phyloP scores from a whole-genome alignment of 768 basidiomycete genomes.

The Termitomyces sp. region DNA sequence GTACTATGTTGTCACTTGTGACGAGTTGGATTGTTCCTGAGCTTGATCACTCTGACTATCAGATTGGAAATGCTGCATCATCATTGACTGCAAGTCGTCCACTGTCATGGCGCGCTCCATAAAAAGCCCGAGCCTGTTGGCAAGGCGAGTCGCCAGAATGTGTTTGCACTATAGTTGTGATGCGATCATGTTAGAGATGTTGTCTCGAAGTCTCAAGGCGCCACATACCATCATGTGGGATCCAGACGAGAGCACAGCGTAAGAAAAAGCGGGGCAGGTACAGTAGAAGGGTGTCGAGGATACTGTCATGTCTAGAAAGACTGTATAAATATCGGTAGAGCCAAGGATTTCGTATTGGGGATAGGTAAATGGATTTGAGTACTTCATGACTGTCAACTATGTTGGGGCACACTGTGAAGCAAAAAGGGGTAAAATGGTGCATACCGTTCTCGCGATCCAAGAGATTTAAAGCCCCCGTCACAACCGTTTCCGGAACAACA shows the following conservation, averaged over 20 bases:
- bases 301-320: slow-evolving; percentile 40
- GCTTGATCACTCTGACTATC: neutral
- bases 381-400: slow-evolving; percentile 48
- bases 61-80: slow-evolving; percentile 28
- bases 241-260: slow-evolving; percentile 52
- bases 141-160: slow-evolving; percentile 60
- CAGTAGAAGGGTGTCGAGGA: slow-evolving; percentile 51
- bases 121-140: slow-evolving; percentile 45
- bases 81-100: slow-evolving; percentile 44
- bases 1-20: too few species aligned
- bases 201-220: neutral
- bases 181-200: neutral
- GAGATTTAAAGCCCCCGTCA: slow-evolving; percentile 72
- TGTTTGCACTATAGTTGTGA: slow-evolving; percentile 64
- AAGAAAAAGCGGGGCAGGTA: slow-evolving; percentile 69
- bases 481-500: slow-evolving; percentile 55
- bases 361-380: slow-evolving; percentile 50
- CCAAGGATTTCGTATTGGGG: slow-evolving; percentile 64
- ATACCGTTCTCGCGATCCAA: slow-evolving; percentile 65
- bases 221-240: slow-evolving; percentile 58
- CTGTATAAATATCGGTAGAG: slow-evolving; percentile 55
- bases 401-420: neutral
- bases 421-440: neutral
- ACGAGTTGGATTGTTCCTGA: neutral
- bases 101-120: slow-evolving; percentile 40